phyloP scores from a whole-genome alignment of 441 rosid genomes.

The Erodium moschatum region DNA sequence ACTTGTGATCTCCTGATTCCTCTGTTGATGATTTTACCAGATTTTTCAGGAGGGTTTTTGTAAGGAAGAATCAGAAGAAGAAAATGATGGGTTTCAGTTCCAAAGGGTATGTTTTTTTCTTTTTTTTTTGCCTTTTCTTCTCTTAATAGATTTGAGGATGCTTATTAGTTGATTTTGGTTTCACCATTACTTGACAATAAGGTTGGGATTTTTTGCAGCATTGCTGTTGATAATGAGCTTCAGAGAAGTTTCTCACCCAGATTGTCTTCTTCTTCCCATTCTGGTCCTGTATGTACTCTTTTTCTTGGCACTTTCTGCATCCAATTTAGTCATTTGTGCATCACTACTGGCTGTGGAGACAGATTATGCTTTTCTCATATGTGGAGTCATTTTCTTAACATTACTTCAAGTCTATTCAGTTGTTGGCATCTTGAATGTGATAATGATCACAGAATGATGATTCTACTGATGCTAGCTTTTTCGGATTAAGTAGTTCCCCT shows the following conservation, averaged over 20 bases:
- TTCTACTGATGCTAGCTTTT: not conserved
- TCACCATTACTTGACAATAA: not conserved
- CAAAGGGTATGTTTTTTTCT: too few species aligned
- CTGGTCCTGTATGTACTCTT: conserved; percentile 38
- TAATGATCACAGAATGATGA: not conserved
- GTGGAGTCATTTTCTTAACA: not conserved
- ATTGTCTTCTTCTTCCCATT: conserved; percentile 22
- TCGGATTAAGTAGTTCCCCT: not conserved
- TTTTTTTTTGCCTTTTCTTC: too few species aligned
- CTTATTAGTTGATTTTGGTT: not conserved
- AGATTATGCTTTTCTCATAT: not conserved
- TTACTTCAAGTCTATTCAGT: not conserved
- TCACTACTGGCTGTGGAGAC: not conserved
- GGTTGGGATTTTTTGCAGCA: conserved; percentile 25
- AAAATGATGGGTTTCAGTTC: not conserved
- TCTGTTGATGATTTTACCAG: not conserved
- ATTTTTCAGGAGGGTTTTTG: not conserved
- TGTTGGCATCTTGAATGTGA: not conserved
- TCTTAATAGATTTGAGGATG: too few species aligned
- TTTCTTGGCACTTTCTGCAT: not conserved
- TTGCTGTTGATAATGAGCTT: conserved; percentile 30
- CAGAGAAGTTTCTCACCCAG: conserved; percentile 37
- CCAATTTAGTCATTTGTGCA: not conserved
- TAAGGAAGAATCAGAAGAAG: not conserved
- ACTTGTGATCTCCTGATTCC: not conserved